phyloP scores from a whole-genome alignment of 129 eudicot genomes.

The Tagetes patula region DNA sequence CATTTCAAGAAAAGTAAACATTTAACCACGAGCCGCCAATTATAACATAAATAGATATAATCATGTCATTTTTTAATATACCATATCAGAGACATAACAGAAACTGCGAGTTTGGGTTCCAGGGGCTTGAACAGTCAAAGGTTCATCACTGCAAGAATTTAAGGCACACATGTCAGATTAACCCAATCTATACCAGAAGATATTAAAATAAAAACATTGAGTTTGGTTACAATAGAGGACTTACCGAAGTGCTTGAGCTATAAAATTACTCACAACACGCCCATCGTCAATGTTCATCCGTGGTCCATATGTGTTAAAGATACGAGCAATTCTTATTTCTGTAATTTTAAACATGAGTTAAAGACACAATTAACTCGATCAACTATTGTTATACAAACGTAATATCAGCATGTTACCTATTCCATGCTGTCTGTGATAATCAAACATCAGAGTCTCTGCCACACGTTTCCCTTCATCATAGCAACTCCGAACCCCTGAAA shows the following conservation, averaged over 20 bases:
- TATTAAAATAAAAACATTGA: not conserved
- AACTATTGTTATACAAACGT: conserved; percentile 4
- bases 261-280: conserved; percentile 85
- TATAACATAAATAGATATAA: not conserved
- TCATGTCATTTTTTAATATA: not conserved
- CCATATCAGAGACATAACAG: conserved; percentile 82
- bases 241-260: conserved; percentile 83
- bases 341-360: conserved; percentile 7
- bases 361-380: conserved; percentile 7
- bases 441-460: conserved; percentile 84
- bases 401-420: conserved; percentile 39
- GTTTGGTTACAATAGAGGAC: not conserved
- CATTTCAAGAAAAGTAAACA: conserved; percentile 8
- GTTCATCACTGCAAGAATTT: conserved; percentile 56
- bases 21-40: not conserved
- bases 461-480: conserved; percentile 87
- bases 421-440: conserved; percentile 80
- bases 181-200: not conserved
- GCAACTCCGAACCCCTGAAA: conserved; percentile 69
- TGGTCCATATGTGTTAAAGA: conserved; percentile 86
- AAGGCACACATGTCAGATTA: not conserved
- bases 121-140: conserved; percentile 75
- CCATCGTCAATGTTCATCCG: conserved; percentile 90
- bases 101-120: conserved; percentile 88
- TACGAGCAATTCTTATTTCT: conserved; percentile 76